A percentile compares a stretch with the other conserved stretches of the same genome.
Evolutionary conservation across 495 filamentous ascomycete species (phyloP).

Genomic region (Annulohypoxylon moriforme): DNA sequence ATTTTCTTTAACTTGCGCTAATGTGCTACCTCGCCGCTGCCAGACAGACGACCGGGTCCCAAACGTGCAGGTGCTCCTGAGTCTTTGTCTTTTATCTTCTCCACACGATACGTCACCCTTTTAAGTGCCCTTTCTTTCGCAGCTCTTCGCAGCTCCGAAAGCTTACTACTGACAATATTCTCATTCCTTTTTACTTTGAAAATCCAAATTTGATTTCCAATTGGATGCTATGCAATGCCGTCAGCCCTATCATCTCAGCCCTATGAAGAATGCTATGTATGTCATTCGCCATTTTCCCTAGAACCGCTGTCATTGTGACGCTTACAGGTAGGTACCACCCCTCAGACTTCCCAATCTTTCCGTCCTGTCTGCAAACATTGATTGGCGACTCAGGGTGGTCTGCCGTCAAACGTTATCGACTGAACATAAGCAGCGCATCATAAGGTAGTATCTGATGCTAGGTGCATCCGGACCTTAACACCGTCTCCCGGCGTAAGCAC

Average conservation of each 20-base stretch:
- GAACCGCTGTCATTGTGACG: background rate
- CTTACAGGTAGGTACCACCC: background rate
- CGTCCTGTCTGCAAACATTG: background rate
- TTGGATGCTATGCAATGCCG: background rate
- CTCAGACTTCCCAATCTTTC: background rate
- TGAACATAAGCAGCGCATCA: background rate
- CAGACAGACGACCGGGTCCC: background rate
- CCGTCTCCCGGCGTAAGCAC: constrained; percentile 18
- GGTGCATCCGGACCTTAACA: constrained; percentile 21
- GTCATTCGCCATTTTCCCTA: background rate
- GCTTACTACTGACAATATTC: background rate
- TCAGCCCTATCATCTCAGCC: too few relatives aligned
- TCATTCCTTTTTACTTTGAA: background rate
- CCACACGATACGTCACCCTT: too few relatives aligned
- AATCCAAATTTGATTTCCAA: background rate
- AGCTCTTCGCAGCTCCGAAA: background rate
- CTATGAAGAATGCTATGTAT: background rate
- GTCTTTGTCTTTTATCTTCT: too few relatives aligned
- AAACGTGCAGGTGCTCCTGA: background rate
- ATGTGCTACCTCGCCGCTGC: background rate
- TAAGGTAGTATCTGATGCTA: background rate
- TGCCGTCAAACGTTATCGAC: background rate
- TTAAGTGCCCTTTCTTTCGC: background rate
- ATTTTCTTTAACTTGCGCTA: background rate
- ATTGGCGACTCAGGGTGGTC: background rate